phyloP scores from a whole-genome alignment of 2,329 filamentous ascomycete species.

The Blastomyces silverae region DNA sequence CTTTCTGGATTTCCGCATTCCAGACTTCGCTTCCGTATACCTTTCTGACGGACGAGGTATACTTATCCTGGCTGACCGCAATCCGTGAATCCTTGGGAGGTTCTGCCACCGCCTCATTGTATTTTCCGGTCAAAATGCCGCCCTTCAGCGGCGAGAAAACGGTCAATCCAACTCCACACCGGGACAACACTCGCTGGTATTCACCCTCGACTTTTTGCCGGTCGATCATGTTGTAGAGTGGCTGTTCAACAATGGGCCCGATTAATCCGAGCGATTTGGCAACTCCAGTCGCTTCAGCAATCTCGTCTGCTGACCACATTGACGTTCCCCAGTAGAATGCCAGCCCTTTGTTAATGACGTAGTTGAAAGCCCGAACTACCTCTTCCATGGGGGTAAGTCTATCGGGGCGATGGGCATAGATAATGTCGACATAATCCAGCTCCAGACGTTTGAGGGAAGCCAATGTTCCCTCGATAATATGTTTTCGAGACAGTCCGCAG shows the following conservation, averaged over 20 bases:
- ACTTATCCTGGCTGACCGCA: slow-evolving; percentile 51
- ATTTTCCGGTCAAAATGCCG: slow-evolving; percentile 62
- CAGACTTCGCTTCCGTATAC: slow-evolving; percentile 40
- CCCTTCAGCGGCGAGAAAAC: slow-evolving; percentile 56
- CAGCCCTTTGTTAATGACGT: slow-evolving; percentile 61
- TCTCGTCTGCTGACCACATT: slow-evolving; percentile 62
- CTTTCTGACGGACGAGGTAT: slow-evolving; percentile 44
- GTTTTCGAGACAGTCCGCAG: slow-evolving; percentile 61
- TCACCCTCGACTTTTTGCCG: slow-evolving; percentile 58
- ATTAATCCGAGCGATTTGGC: slow-evolving; percentile 56
- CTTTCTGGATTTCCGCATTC: slow-evolving; percentile 48
- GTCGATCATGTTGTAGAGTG: slow-evolving; percentile 58
- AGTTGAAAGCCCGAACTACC: slow-evolving; percentile 64
- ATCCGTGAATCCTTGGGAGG: slow-evolving; percentile 53
- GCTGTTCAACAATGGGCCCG: slow-evolving; percentile 51
- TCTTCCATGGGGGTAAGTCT: slow-evolving; percentile 63
- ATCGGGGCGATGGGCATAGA: slow-evolving; percentile 66
- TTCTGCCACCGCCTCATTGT: slow-evolving; percentile 52
- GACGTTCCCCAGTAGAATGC: slow-evolving; percentile 67
- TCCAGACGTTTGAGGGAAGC: slow-evolving; percentile 55
- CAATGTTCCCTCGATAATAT: slow-evolving; percentile 60
- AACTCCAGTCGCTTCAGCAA: slow-evolving; percentile 55
- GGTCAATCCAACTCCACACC: slow-evolving; percentile 56
- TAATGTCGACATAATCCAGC: slow-evolving; percentile 61
- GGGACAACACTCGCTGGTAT: slow-evolving; percentile 54